Evolutionary conservation across 192 early-diverging fungal genomes (phyloP), one percentile per base, ranked within the genome.

Genomic region (Linderina pennispora): DNA sequence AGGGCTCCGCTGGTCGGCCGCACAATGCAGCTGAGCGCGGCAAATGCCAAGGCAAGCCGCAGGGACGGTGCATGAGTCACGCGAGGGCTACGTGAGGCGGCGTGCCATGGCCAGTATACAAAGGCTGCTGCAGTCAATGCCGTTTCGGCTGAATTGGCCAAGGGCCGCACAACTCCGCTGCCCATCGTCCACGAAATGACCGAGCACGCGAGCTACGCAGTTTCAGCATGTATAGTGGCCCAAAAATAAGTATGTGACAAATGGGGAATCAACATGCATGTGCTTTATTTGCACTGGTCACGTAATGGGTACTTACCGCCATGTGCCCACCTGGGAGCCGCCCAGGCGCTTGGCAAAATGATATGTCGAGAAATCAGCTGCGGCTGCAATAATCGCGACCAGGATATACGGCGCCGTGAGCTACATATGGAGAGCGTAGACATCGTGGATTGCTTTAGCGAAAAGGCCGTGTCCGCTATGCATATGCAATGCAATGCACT

Each of bases 1-100:
- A 94, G 51, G 3, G 90, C 55, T 3, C 74, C 91, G 45, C 86
- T 91, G 8, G 95, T 98, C 3, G 94, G 94, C 21, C 95, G 77
- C 31, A 94, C 55, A 22, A 97, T 74, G 59, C 95, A 97, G 0
- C 82, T 79, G 5, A 88, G 28, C 1, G 87, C 86, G 5, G 94
- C 95, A 36, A 88, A 73, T 1, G 46, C 34, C 8, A 98, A 67
- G 0, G 88, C 72, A 3, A 74, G n/a, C 23, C 34, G 41, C 36
- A 62, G 26, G 15, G 48, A 42, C 33, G 38, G 8, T 70, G 14
- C 66, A 68, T n/a, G n/a, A n/a, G n/a, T n/a, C n/a, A n/a, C n/a
- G n/a, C n/a, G n/a, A n/a, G n/a, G n/a, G n/a, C n/a, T n/a, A n/a
- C n/a, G n/a, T n/a, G n/a, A n/a, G n/a, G n/a, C n/a, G n/a, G n/a